Evolutionary conservation across 2,329 filamentous ascomycete genomes (phyloP).

Genomic region (Dendrostoma leiphaemia): DNA sequence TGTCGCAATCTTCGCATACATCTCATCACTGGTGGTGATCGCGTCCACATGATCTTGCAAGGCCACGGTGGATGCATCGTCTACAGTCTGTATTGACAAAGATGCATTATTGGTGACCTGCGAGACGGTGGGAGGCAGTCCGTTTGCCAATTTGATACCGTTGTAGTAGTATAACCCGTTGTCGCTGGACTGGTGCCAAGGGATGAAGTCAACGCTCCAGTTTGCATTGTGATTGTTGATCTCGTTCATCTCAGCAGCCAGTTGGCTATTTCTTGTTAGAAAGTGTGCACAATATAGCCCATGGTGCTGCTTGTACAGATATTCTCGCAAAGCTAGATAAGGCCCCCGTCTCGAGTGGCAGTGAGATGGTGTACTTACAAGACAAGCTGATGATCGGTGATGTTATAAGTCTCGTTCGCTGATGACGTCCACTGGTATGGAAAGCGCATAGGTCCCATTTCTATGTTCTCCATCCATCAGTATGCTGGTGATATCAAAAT

Average conservation of each 20-base stretch:
- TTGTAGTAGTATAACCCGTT: constrained; percentile 54
- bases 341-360: too few relatives aligned
- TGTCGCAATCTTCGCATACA: constrained; percentile 35
- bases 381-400: constrained; percentile 63
- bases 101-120: constrained; percentile 45
- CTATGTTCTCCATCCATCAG: neutral
- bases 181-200: constrained; percentile 55
- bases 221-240: constrained; percentile 52
- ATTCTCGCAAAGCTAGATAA: too few relatives aligned
- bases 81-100: constrained; percentile 31
- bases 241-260: constrained; percentile 57
- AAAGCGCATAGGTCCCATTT: constrained; percentile 64
- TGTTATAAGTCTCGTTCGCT: constrained; percentile 55
- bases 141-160: constrained; percentile 46
- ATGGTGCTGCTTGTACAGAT: too few relatives aligned
- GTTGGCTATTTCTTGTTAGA: too few relatives aligned
- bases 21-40: constrained; percentile 33
- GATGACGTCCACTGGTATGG: constrained; percentile 51
- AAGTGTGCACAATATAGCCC: too few relatives aligned
- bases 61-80: constrained; percentile 31
- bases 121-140: constrained; percentile 50
- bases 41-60: constrained; percentile 36
- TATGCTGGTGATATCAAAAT: too few relatives aligned
- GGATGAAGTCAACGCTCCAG: constrained; percentile 58
- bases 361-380: too few relatives aligned